Conservation (phyloP, 306 rosid genomes). For the Macrotyloma uniflorum region DNA sequence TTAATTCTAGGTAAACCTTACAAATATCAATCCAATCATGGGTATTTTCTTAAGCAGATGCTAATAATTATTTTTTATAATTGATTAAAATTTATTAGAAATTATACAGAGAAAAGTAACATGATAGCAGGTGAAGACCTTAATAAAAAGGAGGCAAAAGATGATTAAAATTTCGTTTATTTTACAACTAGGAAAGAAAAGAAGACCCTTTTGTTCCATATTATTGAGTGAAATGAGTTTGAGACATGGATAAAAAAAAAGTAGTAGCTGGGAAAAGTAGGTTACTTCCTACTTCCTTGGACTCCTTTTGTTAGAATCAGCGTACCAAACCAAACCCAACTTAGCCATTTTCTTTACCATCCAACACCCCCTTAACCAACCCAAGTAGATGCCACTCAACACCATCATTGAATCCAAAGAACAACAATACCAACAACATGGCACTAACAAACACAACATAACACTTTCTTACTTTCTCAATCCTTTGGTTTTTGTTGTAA, state of each 20-base stretch:
- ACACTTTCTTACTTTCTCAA: background rate
- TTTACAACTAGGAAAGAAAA: background rate
- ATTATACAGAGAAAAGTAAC: no score
- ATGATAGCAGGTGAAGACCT: no score
- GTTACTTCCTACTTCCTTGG: constrained; percentile 3
- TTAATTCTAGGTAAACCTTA: no score
- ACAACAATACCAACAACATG: background rate
- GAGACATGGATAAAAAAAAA: no score
- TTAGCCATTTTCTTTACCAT: background rate
- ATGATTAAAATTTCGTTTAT: background rate
- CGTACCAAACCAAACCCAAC: constrained; percentile 6
- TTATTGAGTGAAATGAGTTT: background rate
- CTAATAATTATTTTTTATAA: no score
- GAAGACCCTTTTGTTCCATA: background rate
- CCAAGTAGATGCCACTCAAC: background rate
- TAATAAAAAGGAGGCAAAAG: no score
- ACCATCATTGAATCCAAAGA: constrained; percentile 20
- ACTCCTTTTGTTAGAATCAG: background rate
- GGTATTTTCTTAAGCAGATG: no score
- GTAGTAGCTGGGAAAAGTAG: background rate
- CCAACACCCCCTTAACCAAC: constrained; percentile 2
- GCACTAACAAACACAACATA: background rate
- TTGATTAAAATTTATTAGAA: no score
- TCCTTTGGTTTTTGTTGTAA: background rate
- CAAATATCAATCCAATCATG: no score